Percentiles rank a stretch among this genome's conserved stretches.
phyloP scores from a whole-genome alignment of 371 early-diverging fungal species.

The Mucor sp. region DNA sequence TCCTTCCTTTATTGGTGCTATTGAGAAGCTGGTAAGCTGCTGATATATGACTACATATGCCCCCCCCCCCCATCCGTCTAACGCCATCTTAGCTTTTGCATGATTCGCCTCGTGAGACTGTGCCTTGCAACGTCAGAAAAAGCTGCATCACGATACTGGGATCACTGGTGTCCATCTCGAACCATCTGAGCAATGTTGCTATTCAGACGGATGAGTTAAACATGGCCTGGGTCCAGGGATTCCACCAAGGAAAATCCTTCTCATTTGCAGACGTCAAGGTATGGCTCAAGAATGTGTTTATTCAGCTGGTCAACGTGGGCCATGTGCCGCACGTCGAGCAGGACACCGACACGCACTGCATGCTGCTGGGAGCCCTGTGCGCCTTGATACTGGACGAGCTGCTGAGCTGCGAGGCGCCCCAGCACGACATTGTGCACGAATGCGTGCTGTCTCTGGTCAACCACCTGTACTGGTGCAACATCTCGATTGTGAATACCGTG shows the following conservation, averaged over 20 bases:
- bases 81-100: slow-evolving; percentile 31
- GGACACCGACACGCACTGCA: slow-evolving; percentile 53
- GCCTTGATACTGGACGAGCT: slow-evolving; percentile 62
- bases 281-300: slow-evolving; percentile 51
- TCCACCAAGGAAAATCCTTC: slow-evolving; percentile 16
- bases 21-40: slow-evolving; percentile 57
- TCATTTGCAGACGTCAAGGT: slow-evolving; percentile 41
- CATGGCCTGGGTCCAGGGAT: slow-evolving; percentile 24
- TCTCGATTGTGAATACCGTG: slow-evolving; percentile 64
- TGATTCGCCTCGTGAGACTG: slow-evolving; percentile 21
- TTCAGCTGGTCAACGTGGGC: slow-evolving; percentile 46
- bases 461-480: slow-evolving; percentile 67
- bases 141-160: slow-evolving; percentile 50
- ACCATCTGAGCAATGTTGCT: slow-evolving; percentile 33
- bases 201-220: slow-evolving; percentile 24
- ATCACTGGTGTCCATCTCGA: slow-evolving; percentile 42
- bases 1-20: slow-evolving; percentile 62
- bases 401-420: slow-evolving; percentile 32
- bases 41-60: too few species aligned
- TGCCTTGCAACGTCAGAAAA: slow-evolving; percentile 27
- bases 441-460: slow-evolving; percentile 64
- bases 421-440: slow-evolving; percentile 55
- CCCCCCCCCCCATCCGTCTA: too few species aligned
- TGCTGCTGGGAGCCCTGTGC: slow-evolving; percentile 59
- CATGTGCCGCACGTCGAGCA: slow-evolving; percentile 27